Conservation (phyloP, 148 eudicot species). For the Amaranthus hypochondriacus region DNA sequence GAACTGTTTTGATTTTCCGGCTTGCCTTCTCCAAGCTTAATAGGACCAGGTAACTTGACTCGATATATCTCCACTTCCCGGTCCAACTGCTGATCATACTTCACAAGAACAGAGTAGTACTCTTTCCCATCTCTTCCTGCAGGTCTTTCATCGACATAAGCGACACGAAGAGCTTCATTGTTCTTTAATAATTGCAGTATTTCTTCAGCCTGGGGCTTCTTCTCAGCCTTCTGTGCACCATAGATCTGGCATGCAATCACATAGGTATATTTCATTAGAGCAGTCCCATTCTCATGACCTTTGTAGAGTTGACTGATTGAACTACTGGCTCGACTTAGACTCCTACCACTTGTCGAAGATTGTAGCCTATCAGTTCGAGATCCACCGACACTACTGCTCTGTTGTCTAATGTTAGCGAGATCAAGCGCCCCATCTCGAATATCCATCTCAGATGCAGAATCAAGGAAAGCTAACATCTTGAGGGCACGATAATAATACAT, state of each 20-base stretch:
- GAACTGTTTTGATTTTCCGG: slow-evolving; percentile 98
- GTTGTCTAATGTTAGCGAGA: slow-evolving; percentile 59
- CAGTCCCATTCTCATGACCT: slow-evolving; percentile 59
- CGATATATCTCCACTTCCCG: slow-evolving; percentile 89
- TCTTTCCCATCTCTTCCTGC: slow-evolving; percentile 57
- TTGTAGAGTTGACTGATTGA: slow-evolving; percentile 40
- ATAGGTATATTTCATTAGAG: slow-evolving; percentile 52
- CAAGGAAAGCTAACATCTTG: slow-evolving; percentile 89
- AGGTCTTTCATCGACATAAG: slow-evolving; percentile 83
- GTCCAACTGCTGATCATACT: slow-evolving; percentile 72
- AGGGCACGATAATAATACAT: slow-evolving; percentile 96
- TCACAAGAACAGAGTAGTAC: slow-evolving; percentile 88
- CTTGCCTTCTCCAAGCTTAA: slow-evolving; percentile 93
- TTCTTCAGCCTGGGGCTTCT: slow-evolving; percentile 84
- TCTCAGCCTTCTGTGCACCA: slow-evolving; percentile 50
- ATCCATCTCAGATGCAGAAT: slow-evolving; percentile 96
- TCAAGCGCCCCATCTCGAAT: slow-evolving; percentile 68
- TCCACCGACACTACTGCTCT: slow-evolving; percentile 37
- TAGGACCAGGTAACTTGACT: slow-evolving; percentile 82
- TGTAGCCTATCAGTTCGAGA: slow-evolving; percentile 36
- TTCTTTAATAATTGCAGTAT: slow-evolving; percentile 67
- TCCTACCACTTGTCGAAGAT: slow-evolving; percentile 31
- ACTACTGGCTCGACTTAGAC: slow-evolving; percentile 50
- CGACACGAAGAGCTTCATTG: slow-evolving; percentile 92
- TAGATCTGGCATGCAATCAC: slow-evolving; percentile 61